Percentiles rank a stretch among this genome's conserved stretches.
Conservation (phyloP, 768 basidiomycete genomes). For the Suillus alpinus region DNA sequence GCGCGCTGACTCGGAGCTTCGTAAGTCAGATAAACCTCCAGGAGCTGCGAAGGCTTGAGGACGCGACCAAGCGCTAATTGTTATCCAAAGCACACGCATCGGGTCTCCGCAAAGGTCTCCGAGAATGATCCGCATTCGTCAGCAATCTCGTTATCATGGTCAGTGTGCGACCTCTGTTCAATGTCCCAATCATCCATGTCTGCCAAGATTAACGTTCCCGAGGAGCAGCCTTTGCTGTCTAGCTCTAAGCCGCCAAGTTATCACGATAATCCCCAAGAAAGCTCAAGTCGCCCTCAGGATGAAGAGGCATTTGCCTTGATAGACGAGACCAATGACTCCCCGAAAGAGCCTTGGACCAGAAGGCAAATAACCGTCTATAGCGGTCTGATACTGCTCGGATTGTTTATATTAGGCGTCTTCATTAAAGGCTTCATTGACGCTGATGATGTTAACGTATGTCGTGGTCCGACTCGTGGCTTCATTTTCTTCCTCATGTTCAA, state of each 20-base stretch:
- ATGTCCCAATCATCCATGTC: not conserved
- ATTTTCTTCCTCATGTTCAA: slow-evolving; percentile 47
- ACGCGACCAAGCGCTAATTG: not conserved
- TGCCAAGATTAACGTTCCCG: slow-evolving; percentile 10
- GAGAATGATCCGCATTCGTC: not conserved
- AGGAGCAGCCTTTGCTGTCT: slow-evolving; percentile 23
- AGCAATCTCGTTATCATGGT: not conserved
- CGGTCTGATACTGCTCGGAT: slow-evolving; percentile 33
- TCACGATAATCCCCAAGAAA: slow-evolving; percentile 4
- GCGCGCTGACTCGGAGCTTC: not conserved
- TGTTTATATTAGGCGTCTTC: slow-evolving; percentile 46
- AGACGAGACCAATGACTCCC: not conserved
- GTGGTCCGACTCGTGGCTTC: slow-evolving; percentile 6
- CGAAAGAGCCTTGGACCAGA: slow-evolving; percentile 12
- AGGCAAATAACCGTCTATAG: slow-evolving; percentile 25
- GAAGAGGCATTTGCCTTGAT: slow-evolving; percentile 15
- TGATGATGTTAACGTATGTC: slow-evolving; percentile 61
- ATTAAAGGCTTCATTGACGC: slow-evolving; percentile 71
- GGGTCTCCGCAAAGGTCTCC: not conserved
- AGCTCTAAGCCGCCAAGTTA: slow-evolving; percentile 17
- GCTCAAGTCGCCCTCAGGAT: not conserved
- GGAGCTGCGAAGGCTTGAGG: not conserved
- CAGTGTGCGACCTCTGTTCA: not conserved
- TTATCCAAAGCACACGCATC: not conserved
- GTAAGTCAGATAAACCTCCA: not conserved